Conservation (phyloP, 1,284 basidiomycete genomes). For the Bjerkandera adusta region DNA sequence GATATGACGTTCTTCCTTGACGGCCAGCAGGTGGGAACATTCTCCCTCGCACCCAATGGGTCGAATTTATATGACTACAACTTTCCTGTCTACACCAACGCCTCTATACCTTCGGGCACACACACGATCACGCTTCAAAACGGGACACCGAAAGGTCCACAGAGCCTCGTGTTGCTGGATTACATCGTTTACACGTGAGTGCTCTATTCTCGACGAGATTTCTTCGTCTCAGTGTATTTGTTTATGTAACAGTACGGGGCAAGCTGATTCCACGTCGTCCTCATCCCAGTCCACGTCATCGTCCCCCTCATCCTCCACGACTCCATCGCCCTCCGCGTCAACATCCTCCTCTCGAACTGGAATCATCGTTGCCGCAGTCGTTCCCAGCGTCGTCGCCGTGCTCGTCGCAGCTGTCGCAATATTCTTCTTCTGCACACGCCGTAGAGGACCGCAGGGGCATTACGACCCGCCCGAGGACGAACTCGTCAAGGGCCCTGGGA, state of each 20-base stretch:
- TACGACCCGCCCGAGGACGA: constrained; percentile 11
- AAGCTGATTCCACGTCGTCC: too few relatives aligned
- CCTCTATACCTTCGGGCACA: constrained; percentile 14
- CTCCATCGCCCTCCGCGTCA: not conserved
- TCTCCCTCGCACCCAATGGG: not conserved
- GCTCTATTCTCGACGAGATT: too few relatives aligned
- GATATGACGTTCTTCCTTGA: constrained; percentile 1
- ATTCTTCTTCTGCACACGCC: constrained; percentile 15
- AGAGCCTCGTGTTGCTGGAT: constrained; percentile 21
- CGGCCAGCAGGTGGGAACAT: not conserved
- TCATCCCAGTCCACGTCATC: too few relatives aligned
- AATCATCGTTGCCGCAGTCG: constrained; percentile 14
- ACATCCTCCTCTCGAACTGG: not conserved
- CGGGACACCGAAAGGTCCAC: constrained; percentile 12
- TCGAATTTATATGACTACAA: constrained; percentile 26
- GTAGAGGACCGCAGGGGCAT: not conserved
- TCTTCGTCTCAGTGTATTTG: not conserved
- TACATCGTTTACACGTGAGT: constrained; percentile 23
- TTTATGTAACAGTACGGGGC: not conserved
- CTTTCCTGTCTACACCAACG: constrained; percentile 30
- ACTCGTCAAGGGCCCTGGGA: constrained; percentile 16
- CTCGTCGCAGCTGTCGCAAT: constrained; percentile 6
- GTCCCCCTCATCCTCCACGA: not conserved
- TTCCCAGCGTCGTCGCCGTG: constrained; percentile 14
- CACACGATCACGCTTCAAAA: constrained; percentile 21